Evolutionary conservation across 1,139 yeast species (phyloP), one percentile per base, ranked within the genome.

Genomic region (Suhomyces panamericanus): DNA sequence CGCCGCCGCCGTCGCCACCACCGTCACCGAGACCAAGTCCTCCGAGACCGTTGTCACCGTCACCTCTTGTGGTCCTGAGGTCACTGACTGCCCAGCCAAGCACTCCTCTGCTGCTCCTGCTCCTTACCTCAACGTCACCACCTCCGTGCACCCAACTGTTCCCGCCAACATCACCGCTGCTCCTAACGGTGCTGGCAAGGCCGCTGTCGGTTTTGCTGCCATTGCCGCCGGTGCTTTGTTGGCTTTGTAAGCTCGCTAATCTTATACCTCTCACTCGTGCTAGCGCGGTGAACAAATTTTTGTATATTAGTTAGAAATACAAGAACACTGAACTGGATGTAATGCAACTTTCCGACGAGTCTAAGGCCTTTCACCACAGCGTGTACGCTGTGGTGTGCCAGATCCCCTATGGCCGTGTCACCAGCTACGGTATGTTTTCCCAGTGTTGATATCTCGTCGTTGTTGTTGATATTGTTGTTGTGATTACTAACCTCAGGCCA

Each of bases 321-420:
- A 41, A 32, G 20, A 28, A 16, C 31, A 35, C 32, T 36, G 32
- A 20, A 28, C 15, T 20, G 14, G 12, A 29, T 32, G 32, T 32
- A 39, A 63, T 64, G 66, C 61, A 57, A 32, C 46, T 67, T 22
- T 59, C 64, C 1, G 80, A 78, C 35, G 86, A 83, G 53, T 72
- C 78, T 0, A 68, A 75, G 48, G 78, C 80, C 12, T 84, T 85
- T 58, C 80, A 83, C 56, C 65, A 70, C 36, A 81, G 84, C 0
- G 90, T 85, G 0, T 87, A 82, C 57, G 63, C 74, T 2, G 65
- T 78, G 2, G 81, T 81, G 1, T 66, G 62, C 33, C 63, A 66
- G 48, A 75, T 87, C 3, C 95, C 95, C 0, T 52, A 54, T n/a
- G 95, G 91, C 0, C 65, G 65, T 39, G 90, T 83, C 6, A 81